Percentiles rank a stretch among this genome's conserved stretches.
Evolutionary conservation across 257 asterid species (phyloP).

Genomic region (Primulina huaijiensis): DNA sequence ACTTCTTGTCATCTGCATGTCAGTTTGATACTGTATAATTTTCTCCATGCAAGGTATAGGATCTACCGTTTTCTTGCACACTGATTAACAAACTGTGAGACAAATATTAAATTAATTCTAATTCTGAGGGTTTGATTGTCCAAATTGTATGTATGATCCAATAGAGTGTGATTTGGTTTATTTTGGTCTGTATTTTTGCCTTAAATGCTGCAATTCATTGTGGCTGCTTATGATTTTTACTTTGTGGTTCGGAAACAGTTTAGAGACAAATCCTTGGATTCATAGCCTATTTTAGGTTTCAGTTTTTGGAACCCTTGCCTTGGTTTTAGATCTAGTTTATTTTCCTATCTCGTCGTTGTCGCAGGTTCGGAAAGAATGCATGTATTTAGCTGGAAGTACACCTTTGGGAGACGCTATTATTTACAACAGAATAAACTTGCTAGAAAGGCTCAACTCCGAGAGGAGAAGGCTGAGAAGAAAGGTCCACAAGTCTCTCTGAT

Average conservation of each 20-base stretch:
- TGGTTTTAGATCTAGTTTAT: slow-evolving; percentile 7
- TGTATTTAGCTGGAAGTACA: slow-evolving; percentile 64
- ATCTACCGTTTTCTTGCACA: not conserved
- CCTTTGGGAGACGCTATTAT: slow-evolving; percentile 45
- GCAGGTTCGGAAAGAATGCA: slow-evolving; percentile 69
- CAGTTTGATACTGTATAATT: not conserved
- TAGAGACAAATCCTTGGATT: not conserved
- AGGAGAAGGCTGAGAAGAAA: slow-evolving; percentile 47
- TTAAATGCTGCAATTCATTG: not conserved
- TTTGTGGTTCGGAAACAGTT: not conserved
- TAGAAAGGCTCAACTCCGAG: slow-evolving; percentile 62
- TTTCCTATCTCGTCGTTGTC: slow-evolving; percentile 17
- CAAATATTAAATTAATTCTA: not conserved
- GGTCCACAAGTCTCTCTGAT: slow-evolving; percentile 33
- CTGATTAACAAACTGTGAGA: not conserved
- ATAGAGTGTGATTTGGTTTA: not conserved
- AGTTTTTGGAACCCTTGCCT: slow-evolving; percentile 1
- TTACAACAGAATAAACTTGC: slow-evolving; percentile 37
- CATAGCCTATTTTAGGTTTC: not conserved
- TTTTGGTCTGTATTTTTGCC: not conserved
- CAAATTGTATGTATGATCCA: not conserved
- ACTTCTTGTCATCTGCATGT: not conserved
- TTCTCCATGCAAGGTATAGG: not conserved
- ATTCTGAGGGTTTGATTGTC: not conserved
- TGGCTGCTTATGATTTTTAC: not conserved